Base-by-base conservation (phyloP, 1,139 yeast genomes). In the Pneumocystis oryctolagi region DNA sequence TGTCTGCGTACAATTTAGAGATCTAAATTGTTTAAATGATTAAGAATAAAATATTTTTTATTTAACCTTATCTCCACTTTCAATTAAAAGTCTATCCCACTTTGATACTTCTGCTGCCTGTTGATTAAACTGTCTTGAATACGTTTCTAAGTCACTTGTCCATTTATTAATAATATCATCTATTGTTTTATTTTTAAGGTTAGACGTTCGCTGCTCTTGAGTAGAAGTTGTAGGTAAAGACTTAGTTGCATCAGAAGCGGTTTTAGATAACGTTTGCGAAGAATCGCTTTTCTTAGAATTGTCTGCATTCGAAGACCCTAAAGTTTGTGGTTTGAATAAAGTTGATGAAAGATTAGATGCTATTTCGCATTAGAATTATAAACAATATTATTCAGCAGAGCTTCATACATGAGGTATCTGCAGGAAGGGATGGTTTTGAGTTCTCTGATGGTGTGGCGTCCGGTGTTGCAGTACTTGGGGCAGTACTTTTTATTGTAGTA, bases 161-260 rank as follows among this genome's bases (percentile, higher is more conserved):
- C 98, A 94, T 74, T 87, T 89, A 39, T 89, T 82, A 62, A 94
- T 87, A 67, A 92, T 80, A 72, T 92, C 98, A 70, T 92, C 98
- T 72, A 94, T 78, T 0, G 96, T 89, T 72, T 89, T 89, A 75
- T 92, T 92, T 69, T 87, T 89, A 61, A 94, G 80, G 9, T 95
- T 85, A 2, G 89, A 82, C 34, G 89, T n/a, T 47, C 30, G 28
- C 9, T 4, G 28, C 25, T 47, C 55, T 28, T 47, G 87, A 62
- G 73, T 31, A 20, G 60, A 28, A 3, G 63, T 63, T 6, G 65
- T 62, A 32, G 63, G 35, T 20, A 25, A 60, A 16, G 63, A 61
- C 34, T 66, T 60, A n/a, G 67, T 57, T 12, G 67, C 59, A 5
- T 63, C 55, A 12, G 66, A 42, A 20, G 61, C 60, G 12, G 65